Base-by-base conservation (phyloP, 441 rosid species). In the Bocquillonia castaneifolia region DNA sequence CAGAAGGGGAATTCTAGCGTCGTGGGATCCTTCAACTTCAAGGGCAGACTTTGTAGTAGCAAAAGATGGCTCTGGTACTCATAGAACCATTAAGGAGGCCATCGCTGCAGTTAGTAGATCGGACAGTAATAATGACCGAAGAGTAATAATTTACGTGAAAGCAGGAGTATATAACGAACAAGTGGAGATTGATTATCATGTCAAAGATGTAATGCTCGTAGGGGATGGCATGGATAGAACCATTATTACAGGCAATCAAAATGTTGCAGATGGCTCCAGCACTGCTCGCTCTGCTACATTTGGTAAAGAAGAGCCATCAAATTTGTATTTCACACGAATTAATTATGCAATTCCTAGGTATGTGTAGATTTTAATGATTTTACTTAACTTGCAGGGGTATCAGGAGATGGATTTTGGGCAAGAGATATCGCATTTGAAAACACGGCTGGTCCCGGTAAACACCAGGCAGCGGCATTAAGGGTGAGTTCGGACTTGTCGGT, bases 341-440 rank as follows among this genome's bases (percentile, higher is more conserved):
- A n/a, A n/a, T n/a, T n/a, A n/a, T n/a, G n/a, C n/a, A n/a, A n/a
- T n/a, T n/a, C n/a, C n/a, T n/a, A n/a, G n/a, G n/a, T n/a, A n/a
- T n/a, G n/a, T n/a, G n/a, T n/a, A n/a, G n/a, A n/a, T n/a, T n/a
- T n/a, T n/a, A n/a, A n/a, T n/a, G n/a, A n/a, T 23, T 32, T 0
- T 23, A 10, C 56, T 36, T 0, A 42, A 54, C 15, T 15, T 64
- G 47, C 64, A 89, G 84, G 88, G 0, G 88, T 88, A 12, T 77
- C 81, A 0, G 89, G 88, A 0, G 91, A 88, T 74, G 88, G 90
- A 3, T 90, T 92, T 73, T 88, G 90, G 91, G 89, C 90, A 10
- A 70, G 89, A 52, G 88, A 89, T 67, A 80, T 88, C 54, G 82
- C 90, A 18, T 86, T 92, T 40, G 84, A 83, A 85, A 92, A 88